phyloP scores from a whole-genome alignment of 2,329 filamentous ascomycete genomes.

The Claviceps pazoutovae region DNA sequence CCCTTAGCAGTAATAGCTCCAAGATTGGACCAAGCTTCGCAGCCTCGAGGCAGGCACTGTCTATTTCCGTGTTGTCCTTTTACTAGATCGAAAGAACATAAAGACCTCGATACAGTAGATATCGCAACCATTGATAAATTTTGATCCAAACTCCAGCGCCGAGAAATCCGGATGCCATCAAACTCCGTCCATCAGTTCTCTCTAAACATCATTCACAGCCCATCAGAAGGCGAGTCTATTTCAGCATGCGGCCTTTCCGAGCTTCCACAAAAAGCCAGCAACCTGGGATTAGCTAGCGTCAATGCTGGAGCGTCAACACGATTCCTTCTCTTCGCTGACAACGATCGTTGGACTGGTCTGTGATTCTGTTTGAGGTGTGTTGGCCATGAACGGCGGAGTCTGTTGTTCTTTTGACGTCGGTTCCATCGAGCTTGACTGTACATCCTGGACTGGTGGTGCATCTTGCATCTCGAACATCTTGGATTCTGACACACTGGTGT shows the following conservation, averaged over 20 bases:
- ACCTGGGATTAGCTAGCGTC: conserved; percentile 23
- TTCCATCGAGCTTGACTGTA: neutral
- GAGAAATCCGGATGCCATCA: conserved; percentile 2
- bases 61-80: neutral
- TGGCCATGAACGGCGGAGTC: neutral
- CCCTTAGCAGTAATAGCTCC: too few species aligned
- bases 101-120: neutral
- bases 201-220: conserved; percentile 18
- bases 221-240: conserved; percentile 16
- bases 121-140: neutral
- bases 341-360: conserved; percentile 3
- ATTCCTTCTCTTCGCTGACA: conserved; percentile 6
- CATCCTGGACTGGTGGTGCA: conserved; percentile 7
- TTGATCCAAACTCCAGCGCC: conserved; percentile 5
- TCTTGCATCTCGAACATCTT: conserved; percentile 15
- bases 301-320: conserved; percentile 12
- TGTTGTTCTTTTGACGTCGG: neutral
- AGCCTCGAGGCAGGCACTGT: neutral
- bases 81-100: neutral
- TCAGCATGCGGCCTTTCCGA: conserved; percentile 39
- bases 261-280: conserved; percentile 46
- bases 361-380: neutral
- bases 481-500: conserved; percentile 7
- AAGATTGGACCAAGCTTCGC: neutral
- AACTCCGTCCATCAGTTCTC: conserved; percentile 7